phyloP scores from a whole-genome alignment of 352 stramenopile species.

The Phytopythium chamaehyphon region DNA sequence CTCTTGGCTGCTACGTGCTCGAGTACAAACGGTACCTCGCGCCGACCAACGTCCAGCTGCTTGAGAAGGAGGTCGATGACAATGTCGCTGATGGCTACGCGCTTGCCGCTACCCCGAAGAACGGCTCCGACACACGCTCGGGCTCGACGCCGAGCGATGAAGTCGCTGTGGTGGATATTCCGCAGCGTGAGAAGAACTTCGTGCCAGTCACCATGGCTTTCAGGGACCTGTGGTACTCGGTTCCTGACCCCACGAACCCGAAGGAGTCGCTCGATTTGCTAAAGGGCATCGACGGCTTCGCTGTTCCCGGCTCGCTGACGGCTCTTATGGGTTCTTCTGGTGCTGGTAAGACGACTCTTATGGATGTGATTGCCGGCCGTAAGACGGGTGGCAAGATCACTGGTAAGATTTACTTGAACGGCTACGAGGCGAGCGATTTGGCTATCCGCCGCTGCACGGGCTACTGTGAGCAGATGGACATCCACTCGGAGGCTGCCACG shows the following conservation, averaged over 20 bases:
- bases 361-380: slow-evolving; percentile 89
- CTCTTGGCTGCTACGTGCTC: slow-evolving; percentile 32
- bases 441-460: slow-evolving; percentile 43
- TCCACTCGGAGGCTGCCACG: slow-evolving; percentile 80
- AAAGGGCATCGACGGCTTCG: no score
- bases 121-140: slow-evolving; percentile 5
- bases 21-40: slow-evolving; percentile 32
- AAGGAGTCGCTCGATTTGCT: no score
- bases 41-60: slow-evolving; percentile 15
- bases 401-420: slow-evolving; percentile 49
- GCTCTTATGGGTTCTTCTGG: slow-evolving; percentile 83
- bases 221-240: no score
- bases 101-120: slow-evolving; percentile 14
- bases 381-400: slow-evolving; percentile 54
- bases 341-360: slow-evolving; percentile 82
- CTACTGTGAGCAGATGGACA: slow-evolving; percentile 84
- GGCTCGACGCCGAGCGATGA: background rate
- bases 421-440: slow-evolving; percentile 32
- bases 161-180: slow-evolving; percentile 13
- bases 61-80: slow-evolving; percentile 13
- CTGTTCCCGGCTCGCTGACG: slow-evolving; percentile 63
- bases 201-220: slow-evolving; percentile 32
- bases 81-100: slow-evolving; percentile 9
- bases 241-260: no score
- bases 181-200: slow-evolving; percentile 31